A percentile compares a stretch with the other conserved stretches of the same genome.
phyloP scores from a whole-genome alignment of 345 rosid genomes.

The Eucalyptus urophylla region DNA sequence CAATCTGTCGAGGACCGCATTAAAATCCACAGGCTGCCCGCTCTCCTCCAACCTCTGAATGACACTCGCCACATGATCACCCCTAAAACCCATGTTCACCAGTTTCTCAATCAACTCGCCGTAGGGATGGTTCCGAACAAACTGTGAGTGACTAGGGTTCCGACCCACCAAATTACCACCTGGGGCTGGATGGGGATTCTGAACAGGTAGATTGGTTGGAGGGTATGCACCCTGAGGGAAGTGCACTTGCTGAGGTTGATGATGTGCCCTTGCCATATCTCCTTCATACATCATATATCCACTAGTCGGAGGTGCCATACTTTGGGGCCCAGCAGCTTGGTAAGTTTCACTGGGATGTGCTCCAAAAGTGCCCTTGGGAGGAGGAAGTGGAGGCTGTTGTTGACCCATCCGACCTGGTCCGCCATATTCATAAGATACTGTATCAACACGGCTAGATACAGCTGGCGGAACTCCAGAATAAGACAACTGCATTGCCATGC shows the following conservation, averaged over 20 bases:
- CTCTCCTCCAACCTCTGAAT: constrained; percentile 95
- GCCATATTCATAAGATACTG: constrained; percentile 60
- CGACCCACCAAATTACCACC: constrained; percentile 28
- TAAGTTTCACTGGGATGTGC: constrained; percentile 57
- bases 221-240: constrained; percentile 66
- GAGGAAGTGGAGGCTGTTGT: constrained; percentile 64
- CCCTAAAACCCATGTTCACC: constrained; percentile 89
- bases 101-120: constrained; percentile 76
- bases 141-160: constrained; percentile 36
- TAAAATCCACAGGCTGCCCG: constrained; percentile 84
- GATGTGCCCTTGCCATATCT: constrained; percentile 51
- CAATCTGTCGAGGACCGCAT: constrained; percentile 75
- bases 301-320: constrained; percentile 45
- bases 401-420: constrained; percentile 37
- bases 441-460: constrained; percentile 41
- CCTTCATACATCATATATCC: constrained; percentile 67
- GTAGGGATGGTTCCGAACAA: constrained; percentile 51
- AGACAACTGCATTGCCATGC: constrained; percentile 60
- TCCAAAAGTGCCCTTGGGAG: constrained; percentile 48
- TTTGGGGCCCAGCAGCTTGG: constrained; percentile 34
- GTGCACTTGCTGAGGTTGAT: constrained; percentile 45
- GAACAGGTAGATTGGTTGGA: constrained; percentile 25
- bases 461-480: constrained; percentile 69
- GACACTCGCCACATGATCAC: constrained; percentile 55
- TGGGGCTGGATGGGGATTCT: constrained; percentile 29